Conservation (phyloP, 176 grass and related monocot species). For the Coix lacrymajobi region DNA sequence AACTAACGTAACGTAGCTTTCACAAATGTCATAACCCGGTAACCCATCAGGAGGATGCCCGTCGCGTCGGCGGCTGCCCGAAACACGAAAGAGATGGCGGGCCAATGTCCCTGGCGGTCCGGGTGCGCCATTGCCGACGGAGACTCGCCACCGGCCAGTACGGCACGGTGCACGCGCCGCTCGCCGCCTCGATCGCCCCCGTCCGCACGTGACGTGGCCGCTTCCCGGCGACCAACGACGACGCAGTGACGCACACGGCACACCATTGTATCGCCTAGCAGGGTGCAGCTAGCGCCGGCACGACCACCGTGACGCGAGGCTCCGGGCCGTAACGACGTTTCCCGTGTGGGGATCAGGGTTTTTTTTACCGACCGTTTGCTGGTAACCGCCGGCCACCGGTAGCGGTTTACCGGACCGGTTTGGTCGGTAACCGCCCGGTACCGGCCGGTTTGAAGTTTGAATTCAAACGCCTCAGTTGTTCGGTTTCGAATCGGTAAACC, state of each 20-base stretch:
- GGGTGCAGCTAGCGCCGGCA: not conserved
- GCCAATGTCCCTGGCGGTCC: conserved; percentile 7
- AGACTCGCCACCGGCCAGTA: conserved; percentile 29
- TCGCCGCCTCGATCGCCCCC: not conserved
- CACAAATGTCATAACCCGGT: not conserved
- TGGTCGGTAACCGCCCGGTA: too few species aligned
- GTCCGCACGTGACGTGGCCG: not conserved
- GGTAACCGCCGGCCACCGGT: too few species aligned
- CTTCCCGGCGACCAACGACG: not conserved
- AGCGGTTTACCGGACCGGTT: too few species aligned
- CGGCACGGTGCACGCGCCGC: not conserved
- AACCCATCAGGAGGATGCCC: not conserved
- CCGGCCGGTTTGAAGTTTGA: too few species aligned
- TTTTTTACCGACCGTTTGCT: too few species aligned
- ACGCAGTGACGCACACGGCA: too few species aligned
- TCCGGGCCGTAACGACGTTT: not conserved
- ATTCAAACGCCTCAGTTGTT: too few species aligned
- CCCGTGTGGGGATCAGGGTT: not conserved
- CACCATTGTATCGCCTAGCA: not conserved
- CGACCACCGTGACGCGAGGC: not conserved
- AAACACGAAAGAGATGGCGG: conserved; percentile 20
- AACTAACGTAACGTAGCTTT: not conserved
- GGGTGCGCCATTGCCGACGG: conserved; percentile 30
- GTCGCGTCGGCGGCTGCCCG: not conserved
- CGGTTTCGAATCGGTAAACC: too few species aligned